phyloP scores from a whole-genome alignment of 805 yeast genomes.

The Starmerella vitae region DNA sequence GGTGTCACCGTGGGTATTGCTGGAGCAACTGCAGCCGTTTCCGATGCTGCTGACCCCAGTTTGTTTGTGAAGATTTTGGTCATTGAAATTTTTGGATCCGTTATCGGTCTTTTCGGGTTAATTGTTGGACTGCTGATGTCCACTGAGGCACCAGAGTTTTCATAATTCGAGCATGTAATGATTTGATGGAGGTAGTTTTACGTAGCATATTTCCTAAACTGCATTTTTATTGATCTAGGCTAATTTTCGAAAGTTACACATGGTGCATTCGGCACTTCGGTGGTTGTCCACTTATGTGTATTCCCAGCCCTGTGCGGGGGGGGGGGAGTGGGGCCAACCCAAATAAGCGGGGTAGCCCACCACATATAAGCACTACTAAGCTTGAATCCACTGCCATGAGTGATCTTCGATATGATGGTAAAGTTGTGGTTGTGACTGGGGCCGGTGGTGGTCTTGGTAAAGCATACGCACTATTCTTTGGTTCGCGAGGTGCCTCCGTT shows the following conservation, averaged over 20 bases:
- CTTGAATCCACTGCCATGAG: constrained; percentile 10
- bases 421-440: constrained; percentile 89
- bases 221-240: too few species aligned
- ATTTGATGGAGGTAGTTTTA: too few species aligned
- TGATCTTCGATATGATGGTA: constrained; percentile 48
- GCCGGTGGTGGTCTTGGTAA: constrained; percentile 96
- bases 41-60: constrained; percentile 94
- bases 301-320: too few species aligned
- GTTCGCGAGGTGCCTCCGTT: constrained; percentile 83
- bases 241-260: too few species aligned
- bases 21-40: constrained; percentile 95
- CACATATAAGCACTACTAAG: too few species aligned
- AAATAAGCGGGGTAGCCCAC: too few species aligned
- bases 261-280: too few species aligned
- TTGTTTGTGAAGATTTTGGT: constrained; percentile 91
- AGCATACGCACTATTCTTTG: constrained; percentile 75
- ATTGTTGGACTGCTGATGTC: constrained; percentile 97
- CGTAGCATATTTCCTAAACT: too few species aligned
- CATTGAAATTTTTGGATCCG: constrained; percentile 93
- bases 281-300: too few species aligned
- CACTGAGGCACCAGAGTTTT: constrained; percentile 81
- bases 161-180: too few species aligned
- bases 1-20: constrained; percentile 96
- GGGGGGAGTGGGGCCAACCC: too few species aligned
- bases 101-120: constrained; percentile 90